Evolutionary conservation across 441 rosid genomes (phyloP), one percentile per base, ranked within the genome.

Genomic region (Bocquillonia castaneifolia): DNA sequence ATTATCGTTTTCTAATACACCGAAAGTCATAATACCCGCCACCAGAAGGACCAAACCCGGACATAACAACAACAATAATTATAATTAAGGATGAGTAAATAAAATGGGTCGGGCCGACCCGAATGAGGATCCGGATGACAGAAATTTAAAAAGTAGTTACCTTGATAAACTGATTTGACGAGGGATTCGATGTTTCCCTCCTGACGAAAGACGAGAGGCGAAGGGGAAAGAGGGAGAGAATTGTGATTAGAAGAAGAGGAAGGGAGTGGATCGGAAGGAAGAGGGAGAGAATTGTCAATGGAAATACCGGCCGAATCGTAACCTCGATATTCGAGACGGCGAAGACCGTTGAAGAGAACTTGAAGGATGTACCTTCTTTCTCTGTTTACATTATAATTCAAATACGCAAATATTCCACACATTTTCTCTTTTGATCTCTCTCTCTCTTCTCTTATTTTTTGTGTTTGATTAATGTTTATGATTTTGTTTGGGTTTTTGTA

Each of bases 141-240:
- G 20, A 20, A 48, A 31, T 6, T 31, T 5, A 39, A 8, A 28
- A 7, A 0, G 10, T 20, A n/a, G 15, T 29, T 42, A 91, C 98
- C 98, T 86, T 81, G 74, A 64, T 91, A 88, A 2, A 93, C 95
- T 20, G 92, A 88, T 77, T 83, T 91, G 80, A 93, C 99, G 53
- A 93, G 99, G 59, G 97, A 91, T 66, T 93, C 99, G 64, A 91
- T 93, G 83, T 91, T 93, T 4, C 99, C 99, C 26, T 81, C 96
- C 71, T 89, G 89, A 22, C 95, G 97, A 72, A 91, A 93, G 29
- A 91, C 92, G 39, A 89, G 90, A 10, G 86, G 92, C 58, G 77
- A 69, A 26, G 66, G 79, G 5, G 76, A 57, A 61, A 39, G 52
- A 32, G 34, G 57, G 61, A 17, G 47, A 36, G 51, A 63, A 50